Base-by-base conservation (phyloP, 2,329 filamentous ascomycete genomes). In the Botryotinia narcissicola region DNA sequence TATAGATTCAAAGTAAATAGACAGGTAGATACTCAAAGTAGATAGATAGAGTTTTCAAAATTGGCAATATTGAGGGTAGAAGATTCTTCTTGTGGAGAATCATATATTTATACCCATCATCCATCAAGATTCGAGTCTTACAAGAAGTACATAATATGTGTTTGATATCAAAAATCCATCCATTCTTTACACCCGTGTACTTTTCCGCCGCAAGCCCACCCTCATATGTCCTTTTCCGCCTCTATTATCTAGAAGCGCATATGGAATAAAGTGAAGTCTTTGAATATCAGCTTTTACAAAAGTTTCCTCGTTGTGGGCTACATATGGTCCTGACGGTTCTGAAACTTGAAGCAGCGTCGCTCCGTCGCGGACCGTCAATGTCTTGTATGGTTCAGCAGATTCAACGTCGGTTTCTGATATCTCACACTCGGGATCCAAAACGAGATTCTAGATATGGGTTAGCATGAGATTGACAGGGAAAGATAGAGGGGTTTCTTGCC, bases 191-290 rank as follows among this genome's bases (percentile, higher is more conserved):
- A 29, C n/a, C 14, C 14, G n/a, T 57, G n/a, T 57, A 9, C 5
- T 35, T 42, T 40, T 77, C 60, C 73, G 72, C 25, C 76, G 71
- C 35, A 78, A 73, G 1, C 77, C 77, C 9, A 78, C 76, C 20
- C 77, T 70, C 77, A 78, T 78, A 64, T 77, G 75, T n/a, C 87
- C 87, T 62, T 81, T 85, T 0, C 87, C 87, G 4, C 85, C 85
- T 48, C 87, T 80, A 75, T 89, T 89, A 25, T 86, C 86, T 25
- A 87, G 81, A 73, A 87, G 83, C 77, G 86, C 87, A 75, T 88
- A 89, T 32, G 87, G 87, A 62, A 89, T 81, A 78, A 88, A 88
- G 2, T 82, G 78, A 60, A 89, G 78, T 5, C 84, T 67, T n/a
- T 72, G 73, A 16, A 81, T 48, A 77, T 75, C 12, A 18, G 20